Evolutionary conservation across 371 early-diverging fungal species (phyloP), one percentile per base, ranked within the genome.

Genomic region (Mucor piriformis): DNA sequence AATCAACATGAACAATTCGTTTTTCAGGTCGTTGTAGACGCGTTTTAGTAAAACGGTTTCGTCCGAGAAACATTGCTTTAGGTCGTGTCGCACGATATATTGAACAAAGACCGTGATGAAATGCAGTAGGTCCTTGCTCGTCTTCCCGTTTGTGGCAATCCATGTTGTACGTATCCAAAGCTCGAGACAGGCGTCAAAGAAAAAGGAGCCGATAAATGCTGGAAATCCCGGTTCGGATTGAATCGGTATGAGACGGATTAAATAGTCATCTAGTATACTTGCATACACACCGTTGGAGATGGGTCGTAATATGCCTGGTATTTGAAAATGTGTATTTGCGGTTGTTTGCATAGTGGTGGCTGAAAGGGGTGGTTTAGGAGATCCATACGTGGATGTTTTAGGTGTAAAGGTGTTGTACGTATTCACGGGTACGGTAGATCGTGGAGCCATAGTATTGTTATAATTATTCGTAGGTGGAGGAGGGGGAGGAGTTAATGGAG

Each of bases 131-230:
- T 69, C 72, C 3, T 23, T 3, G 8, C 38, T 40, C 2, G 71
- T 56, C 15, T 53, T 67, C n/a, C 67, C 66, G 15, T 57, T 56
- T 3, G 16, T 3, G 0, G 66, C 12, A 4, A 77, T 53, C 66
- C 70, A 77, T 5, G 61, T 34, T 6, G 65, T 67, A 18, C 77
- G 69, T 3, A 77, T 57, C 74, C 74, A 77, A 1, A 73, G 42
- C 46, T 77, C 77, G 3, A 69, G 37, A 4, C 56, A 63, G 0
- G 65, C 58, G 29, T 77, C 77, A 5, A 69, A 47, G 42, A 71
- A 69, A 42, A 77, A 73, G 0, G 63, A 51, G 0, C 59, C 48
- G 23, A 75, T 34, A 21, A 21, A 10, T 0, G 57, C 34, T 3
- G 54, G 59, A 38, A 58, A 64, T 10, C 2, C 15, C 1, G 40